phyloP scores from a whole-genome alignment of 352 stramenopile species.

The Pythium volutum region DNA sequence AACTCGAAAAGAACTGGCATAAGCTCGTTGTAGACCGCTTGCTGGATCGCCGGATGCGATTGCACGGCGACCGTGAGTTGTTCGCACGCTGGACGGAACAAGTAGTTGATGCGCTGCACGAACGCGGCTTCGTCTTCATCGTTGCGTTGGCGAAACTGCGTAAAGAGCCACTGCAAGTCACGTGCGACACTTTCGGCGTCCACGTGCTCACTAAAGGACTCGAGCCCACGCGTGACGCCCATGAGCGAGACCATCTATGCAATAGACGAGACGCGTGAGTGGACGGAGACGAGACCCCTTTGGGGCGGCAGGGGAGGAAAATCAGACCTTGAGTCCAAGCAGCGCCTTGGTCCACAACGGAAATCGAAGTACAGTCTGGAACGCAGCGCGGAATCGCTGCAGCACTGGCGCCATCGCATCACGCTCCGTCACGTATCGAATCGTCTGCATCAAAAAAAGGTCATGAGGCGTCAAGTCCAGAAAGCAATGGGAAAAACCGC shows the following conservation, averaged over 20 bases:
- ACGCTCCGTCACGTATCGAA: conserved; percentile 74
- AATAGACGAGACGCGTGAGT: not conserved
- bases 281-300: not conserved
- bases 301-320: not conserved
- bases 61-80: conserved; percentile 61
- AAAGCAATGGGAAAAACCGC: not conserved
- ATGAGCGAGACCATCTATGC: conserved; percentile 62
- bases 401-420: conserved; percentile 58
- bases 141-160: conserved; percentile 40
- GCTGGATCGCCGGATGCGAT: conserved; percentile 41
- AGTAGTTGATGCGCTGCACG: conserved; percentile 33
- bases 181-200: conserved; percentile 31
- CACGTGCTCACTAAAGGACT: conserved; percentile 58
- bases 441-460: conserved; percentile 29
- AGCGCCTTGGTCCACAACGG: conserved; percentile 42
- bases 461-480: not conserved
- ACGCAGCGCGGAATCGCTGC: conserved; percentile 45
- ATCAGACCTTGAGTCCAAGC: conserved; percentile 46
- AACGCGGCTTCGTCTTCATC: conserved; percentile 1
- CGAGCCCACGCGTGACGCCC: conserved; percentile 55
- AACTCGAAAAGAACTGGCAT: conserved; percentile 39
- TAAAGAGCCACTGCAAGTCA: conserved; percentile 52
- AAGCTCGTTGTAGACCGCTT: conserved; percentile 49
- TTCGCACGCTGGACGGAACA: conserved; percentile 62
- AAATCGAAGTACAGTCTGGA: conserved; percentile 49